A percentile compares a stretch with the other conserved stretches of the same genome.
Conservation (phyloP, 2,329 filamentous ascomycete species). For the Claviceps africana region DNA sequence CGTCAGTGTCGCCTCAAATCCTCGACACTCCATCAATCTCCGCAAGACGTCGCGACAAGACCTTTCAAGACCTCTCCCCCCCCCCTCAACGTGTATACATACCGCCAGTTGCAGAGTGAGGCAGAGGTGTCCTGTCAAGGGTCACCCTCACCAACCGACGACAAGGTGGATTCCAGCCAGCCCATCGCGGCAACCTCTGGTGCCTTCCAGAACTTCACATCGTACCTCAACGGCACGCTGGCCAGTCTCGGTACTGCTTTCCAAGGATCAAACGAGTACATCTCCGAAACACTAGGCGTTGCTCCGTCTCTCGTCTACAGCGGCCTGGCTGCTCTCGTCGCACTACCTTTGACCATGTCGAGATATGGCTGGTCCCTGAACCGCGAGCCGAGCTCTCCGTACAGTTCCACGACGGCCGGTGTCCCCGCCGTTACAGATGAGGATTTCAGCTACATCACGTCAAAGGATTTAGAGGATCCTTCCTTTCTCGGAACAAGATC, state of each 20-base stretch:
- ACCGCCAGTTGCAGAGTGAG: neutral
- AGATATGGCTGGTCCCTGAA: slow-evolving; percentile 36
- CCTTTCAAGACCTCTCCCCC: neutral
- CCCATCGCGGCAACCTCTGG: slow-evolving; percentile 45
- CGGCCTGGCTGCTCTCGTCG: slow-evolving; percentile 34
- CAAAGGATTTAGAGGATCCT: slow-evolving; percentile 48
- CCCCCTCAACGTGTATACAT: neutral
- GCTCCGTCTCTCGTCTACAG: slow-evolving; percentile 35
- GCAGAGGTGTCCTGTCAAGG: slow-evolving; percentile 21
- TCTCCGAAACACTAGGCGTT: slow-evolving; percentile 36
- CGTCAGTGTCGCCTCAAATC: neutral
- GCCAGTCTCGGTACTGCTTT: slow-evolving; percentile 33
- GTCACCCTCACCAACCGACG: slow-evolving; percentile 23
- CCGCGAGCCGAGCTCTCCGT: slow-evolving; percentile 37
- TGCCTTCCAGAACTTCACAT: slow-evolving; percentile 47
- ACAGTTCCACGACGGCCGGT: slow-evolving; percentile 31
- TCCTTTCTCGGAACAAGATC: slow-evolving; percentile 10
- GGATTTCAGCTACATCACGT: slow-evolving; percentile 74
- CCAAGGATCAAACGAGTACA: slow-evolving; percentile 35
- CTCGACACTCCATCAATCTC: neutral
- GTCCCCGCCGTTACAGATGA: slow-evolving; percentile 55
- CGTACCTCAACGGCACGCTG: slow-evolving; percentile 41
- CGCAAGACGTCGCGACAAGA: neutral
- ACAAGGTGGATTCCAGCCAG: slow-evolving; percentile 50
- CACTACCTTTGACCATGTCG: slow-evolving; percentile 39